Conservation (phyloP, 257 asterid species). For the Rubia yunnanensis region DNA sequence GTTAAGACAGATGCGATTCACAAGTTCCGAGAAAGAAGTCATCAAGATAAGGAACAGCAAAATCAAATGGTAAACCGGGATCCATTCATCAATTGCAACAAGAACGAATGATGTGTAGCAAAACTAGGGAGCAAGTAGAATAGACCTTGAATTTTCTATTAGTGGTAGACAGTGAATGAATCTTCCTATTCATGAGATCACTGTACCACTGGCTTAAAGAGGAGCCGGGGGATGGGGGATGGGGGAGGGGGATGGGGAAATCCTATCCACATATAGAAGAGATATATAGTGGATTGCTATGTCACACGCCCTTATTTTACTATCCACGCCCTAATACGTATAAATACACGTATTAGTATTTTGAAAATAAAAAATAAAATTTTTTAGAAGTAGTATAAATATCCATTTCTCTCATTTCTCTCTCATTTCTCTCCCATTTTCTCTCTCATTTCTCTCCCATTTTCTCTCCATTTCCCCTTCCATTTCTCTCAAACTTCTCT, state of each 20-base stretch:
- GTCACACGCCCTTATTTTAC: too few relatives aligned
- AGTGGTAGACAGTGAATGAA: not conserved
- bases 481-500: too few relatives aligned
- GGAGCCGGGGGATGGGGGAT: not conserved
- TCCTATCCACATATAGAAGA: constrained; percentile 18
- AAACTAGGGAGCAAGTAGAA: not conserved
- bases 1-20: not conserved
- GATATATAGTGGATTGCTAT: too few relatives aligned
- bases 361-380: too few relatives aligned
- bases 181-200: not conserved
- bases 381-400: too few relatives aligned
- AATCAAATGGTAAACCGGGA: not conserved
- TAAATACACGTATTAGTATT: too few relatives aligned
- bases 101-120: too few relatives aligned
- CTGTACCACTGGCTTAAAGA: not conserved
- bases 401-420: too few relatives aligned
- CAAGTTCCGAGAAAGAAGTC: not conserved
- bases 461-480: too few relatives aligned
- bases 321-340: too few relatives aligned
- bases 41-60: not conserved
- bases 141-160: not conserved
- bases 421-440: too few relatives aligned
- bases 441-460: too few relatives aligned
- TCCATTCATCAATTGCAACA: not conserved
- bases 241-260: not conserved